Percentiles rank a stretch among this genome's conserved stretches.
Evolutionary conservation across 176 grass and related monocot species (phyloP).

Genomic region (Areca catechu): DNA sequence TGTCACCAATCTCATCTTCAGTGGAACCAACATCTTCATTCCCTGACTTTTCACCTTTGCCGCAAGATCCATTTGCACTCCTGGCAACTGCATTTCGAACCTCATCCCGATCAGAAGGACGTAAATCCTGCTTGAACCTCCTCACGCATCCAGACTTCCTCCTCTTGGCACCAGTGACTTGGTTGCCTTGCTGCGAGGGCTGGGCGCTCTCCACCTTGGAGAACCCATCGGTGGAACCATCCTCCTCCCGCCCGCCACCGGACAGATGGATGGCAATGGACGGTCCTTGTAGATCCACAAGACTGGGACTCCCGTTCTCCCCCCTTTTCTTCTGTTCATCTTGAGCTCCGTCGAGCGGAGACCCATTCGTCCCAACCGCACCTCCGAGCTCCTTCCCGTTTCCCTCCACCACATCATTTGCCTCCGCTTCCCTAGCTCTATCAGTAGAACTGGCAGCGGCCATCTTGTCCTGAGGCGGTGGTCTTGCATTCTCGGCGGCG

Average conservation of each 20-base stretch:
- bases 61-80: constrained; percentile 2
- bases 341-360: too few species aligned
- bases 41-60: constrained; percentile 26
- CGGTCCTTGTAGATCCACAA: constrained; percentile 8
- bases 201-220: constrained; percentile 36
- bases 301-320: neutral
- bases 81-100: constrained; percentile 3
- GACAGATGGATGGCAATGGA: constrained; percentile 18
- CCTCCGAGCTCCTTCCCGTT: too few species aligned
- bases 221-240: constrained; percentile 26
- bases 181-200: constrained; percentile 34
- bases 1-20: constrained; percentile 49
- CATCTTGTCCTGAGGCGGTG: too few species aligned
- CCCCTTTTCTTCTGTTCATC: too few species aligned
- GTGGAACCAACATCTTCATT: constrained; percentile 40
- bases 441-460: too few species aligned
- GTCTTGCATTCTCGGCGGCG: too few species aligned
- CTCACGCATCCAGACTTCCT: constrained; percentile 83
- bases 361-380: too few species aligned
- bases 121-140: constrained; percentile 55
- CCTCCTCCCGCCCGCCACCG: constrained; percentile 27
- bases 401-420: too few species aligned
- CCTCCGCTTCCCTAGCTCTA: too few species aligned
- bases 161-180: constrained; percentile 89
- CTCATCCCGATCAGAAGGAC: constrained; percentile 19